Conservation (phyloP, 345 rosid species). For the Salix suchowensis region DNA sequence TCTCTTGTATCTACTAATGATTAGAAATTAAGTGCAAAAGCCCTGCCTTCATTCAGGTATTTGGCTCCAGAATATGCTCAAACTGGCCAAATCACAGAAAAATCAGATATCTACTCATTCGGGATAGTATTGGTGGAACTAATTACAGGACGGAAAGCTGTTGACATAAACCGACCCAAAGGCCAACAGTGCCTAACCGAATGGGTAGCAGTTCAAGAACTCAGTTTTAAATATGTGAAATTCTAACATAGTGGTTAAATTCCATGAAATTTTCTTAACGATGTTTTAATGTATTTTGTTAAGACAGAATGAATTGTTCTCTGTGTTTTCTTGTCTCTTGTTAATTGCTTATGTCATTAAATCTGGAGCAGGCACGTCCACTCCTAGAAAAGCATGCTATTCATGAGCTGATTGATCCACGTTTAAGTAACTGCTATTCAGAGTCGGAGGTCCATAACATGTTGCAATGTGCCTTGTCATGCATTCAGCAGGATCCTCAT, state of each 20-base stretch:
- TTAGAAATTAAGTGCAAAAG: not conserved
- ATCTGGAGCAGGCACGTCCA: constrained; percentile 25
- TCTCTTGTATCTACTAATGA: not conserved
- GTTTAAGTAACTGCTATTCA: constrained; percentile 8
- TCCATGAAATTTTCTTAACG: not conserved
- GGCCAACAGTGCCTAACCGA: constrained; percentile 99
- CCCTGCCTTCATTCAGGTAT: constrained; percentile 43
- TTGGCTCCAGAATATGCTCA: constrained; percentile 98
- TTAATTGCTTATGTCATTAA: constrained; percentile 1
- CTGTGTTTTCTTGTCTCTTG: not conserved
- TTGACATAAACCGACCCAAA: constrained; percentile 81
- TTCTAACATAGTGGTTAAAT: not conserved
- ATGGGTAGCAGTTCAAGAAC: constrained; percentile 57
- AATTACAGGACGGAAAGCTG: constrained; percentile 90
- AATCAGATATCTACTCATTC: constrained; percentile 93
- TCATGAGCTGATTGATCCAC: constrained; percentile 21
- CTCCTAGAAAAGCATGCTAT: constrained; percentile 18
- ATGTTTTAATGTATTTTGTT: not conserved
- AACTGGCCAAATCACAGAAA: constrained; percentile 95
- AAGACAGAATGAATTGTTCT: not conserved
- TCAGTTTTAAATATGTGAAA: not conserved
- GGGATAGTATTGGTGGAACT: constrained; percentile 95
- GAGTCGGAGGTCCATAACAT: constrained; percentile 15
- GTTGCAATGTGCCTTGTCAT: constrained; percentile 25
- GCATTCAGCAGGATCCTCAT: constrained; percentile 23